Conservation (phyloP, 1,284 basidiomycete genomes). For the Xerocomus amazonicus region DNA sequence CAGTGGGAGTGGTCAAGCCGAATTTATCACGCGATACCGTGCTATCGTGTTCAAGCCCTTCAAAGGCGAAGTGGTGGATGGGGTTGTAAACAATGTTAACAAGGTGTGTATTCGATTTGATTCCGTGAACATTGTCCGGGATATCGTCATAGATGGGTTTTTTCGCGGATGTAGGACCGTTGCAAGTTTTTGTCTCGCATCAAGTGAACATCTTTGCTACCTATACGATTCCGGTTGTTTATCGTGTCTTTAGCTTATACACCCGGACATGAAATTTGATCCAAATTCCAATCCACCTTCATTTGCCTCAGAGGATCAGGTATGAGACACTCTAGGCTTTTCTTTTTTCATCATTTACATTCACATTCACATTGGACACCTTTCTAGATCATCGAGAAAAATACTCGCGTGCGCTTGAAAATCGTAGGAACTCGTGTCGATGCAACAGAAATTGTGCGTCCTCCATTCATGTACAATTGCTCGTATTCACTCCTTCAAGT, state of each 20-base stretch:
- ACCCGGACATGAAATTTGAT: constrained; percentile 90
- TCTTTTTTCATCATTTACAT: not conserved
- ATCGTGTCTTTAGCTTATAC: constrained; percentile 66
- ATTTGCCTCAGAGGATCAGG: constrained; percentile 87
- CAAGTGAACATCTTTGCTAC: constrained; percentile 61
- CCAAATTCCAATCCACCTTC: constrained; percentile 91
- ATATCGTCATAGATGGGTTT: constrained; percentile 81
- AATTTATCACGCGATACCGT: constrained; percentile 87
- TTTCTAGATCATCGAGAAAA: constrained; percentile 84
- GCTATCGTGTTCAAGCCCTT: constrained; percentile 98
- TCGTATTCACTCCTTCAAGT: constrained; percentile 43
- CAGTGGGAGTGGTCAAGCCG: constrained; percentile 89
- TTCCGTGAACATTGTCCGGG: constrained; percentile 2
- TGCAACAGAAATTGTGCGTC: constrained; percentile 90
- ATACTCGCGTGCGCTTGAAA: constrained; percentile 88
- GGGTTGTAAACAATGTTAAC: constrained; percentile 92
- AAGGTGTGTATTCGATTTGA: constrained; percentile 53
- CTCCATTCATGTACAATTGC: not conserved
- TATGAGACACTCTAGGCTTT: constrained; percentile 28
- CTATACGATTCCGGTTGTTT: constrained; percentile 14
- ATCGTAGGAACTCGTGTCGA: constrained; percentile 97
- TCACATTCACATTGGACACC: not conserved
- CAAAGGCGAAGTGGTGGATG: constrained; percentile 98
- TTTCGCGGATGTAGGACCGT: constrained; percentile 93
- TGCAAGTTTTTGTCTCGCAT: constrained; percentile 90